Base-by-base conservation (phyloP, 768 basidiomycete genomes). In the Calocera viscosa region DNA sequence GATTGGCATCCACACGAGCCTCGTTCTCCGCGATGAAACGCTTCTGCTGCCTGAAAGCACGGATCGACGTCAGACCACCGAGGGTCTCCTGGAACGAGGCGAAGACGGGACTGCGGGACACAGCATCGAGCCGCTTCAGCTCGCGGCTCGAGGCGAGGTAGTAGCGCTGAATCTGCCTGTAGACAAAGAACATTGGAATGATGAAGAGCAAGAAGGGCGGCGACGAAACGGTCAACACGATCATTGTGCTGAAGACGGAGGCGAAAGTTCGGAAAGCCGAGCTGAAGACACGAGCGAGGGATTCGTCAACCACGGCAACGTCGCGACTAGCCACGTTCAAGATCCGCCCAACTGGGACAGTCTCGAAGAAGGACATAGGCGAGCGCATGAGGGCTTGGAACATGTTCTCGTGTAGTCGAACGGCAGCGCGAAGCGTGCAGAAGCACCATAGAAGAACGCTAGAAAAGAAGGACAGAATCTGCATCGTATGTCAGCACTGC, bases 251-350 rank as follows among this genome's bases (percentile, higher is more conserved):
- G 66, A 76, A 38, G 28, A 75, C 68, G 17, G 28, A 33, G 19
- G 84, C 82, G 10, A 82, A 74, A 0, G 89, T 94, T 34, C 90
- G 82, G 72, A 85, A 81, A 65, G 91, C 77, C 64, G 81, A 82
- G 74, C 86, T 84, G 47, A 94, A 85, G 22, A 91, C 88, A 33
- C 88, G 81, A 3, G 85, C 86, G 24, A 96, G 82, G 10, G 91
- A 78, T 72, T 91, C 87, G 77, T 96, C 94, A 19, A 95, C 72
- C 12, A 79, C 77, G 65, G 77, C 74, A 16, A 83, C 85, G 71
- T 98, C 95, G 1, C 92, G 85, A 1, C 91, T 91, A 76, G 97
- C 97, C 30, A 96, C 75, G 75, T 96, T 97, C 64, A 97, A 74
- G 65, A 94, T 88, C 89, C 88, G 83, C 70, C 92, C 92, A 17